These are phyloP conservation scores for Pseudogymnoascus sp. DNA, from an alignment of 2,329 filamentous ascomycete species.

Conservation along the genomic window DNA sequence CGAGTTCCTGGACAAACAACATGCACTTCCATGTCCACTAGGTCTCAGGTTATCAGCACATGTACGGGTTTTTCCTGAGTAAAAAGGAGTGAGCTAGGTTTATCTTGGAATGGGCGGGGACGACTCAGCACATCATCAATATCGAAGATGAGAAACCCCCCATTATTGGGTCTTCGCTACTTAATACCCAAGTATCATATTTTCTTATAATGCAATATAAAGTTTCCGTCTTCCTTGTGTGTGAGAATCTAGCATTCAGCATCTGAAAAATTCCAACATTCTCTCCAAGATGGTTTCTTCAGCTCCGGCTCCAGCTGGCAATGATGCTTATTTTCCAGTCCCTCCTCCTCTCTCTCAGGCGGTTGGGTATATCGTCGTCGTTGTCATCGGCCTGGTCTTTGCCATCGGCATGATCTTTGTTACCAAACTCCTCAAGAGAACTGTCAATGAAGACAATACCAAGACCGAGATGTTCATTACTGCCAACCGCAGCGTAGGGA, in stretches of 20 bases:
- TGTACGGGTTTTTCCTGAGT: too few relatives aligned
- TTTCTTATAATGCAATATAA: neutral
- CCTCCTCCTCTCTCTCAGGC: slow-evolving; percentile 30
- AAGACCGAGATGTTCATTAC: slow-evolving; percentile 50
- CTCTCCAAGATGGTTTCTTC: neutral
- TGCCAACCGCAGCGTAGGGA: slow-evolving; percentile 41
- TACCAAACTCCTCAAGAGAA: slow-evolving; percentile 38
- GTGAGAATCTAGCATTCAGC: neutral
- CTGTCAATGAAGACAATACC: slow-evolving; percentile 41
- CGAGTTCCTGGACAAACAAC: neutral
- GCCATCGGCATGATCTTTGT: slow-evolving; percentile 39
- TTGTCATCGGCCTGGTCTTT: slow-evolving; percentile 33
- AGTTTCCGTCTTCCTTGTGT: neutral
- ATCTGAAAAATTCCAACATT: neutral
- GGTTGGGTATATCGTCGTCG: slow-evolving; percentile 35
- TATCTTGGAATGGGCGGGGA: neutral
- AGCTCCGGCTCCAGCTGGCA: neutral
- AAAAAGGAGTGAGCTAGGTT: neutral
- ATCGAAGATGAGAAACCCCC: too few relatives aligned
- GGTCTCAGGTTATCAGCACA: too few relatives aligned
- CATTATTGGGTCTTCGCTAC: too few relatives aligned
- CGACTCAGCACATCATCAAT: neutral
- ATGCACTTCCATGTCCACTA: too few relatives aligned
- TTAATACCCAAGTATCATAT: neutral
- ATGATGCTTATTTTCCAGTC: slow-evolving; percentile 15